Conservation (phyloP, 2,329 filamentous ascomycete species). For the Trichoderma asperellum region DNA sequence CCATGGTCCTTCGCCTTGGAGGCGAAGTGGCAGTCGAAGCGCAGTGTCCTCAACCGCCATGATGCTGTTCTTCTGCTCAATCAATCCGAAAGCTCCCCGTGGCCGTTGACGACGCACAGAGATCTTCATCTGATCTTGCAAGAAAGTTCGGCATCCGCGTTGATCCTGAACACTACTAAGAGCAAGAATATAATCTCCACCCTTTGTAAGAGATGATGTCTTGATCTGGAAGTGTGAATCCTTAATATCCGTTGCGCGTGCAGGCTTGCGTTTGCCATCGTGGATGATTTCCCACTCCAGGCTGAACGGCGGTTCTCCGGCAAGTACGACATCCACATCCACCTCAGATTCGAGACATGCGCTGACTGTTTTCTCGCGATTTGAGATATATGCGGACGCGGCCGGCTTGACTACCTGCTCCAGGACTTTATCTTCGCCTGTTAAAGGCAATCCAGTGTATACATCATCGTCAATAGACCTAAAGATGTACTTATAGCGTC, state of each 20-base stretch:
- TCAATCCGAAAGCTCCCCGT: constrained; percentile 79
- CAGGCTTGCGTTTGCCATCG: constrained; percentile 78
- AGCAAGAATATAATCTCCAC: constrained; percentile 87
- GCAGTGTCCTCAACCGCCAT: constrained; percentile 76
- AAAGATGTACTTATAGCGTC: constrained; percentile 86
- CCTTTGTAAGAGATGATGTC: constrained; percentile 73
- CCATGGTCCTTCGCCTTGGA: constrained; percentile 88
- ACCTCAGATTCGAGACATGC: constrained; percentile 84
- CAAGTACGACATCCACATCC: constrained; percentile 72
- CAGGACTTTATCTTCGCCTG: constrained; percentile 64
- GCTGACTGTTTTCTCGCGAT: constrained; percentile 58
- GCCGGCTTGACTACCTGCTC: constrained; percentile 94
- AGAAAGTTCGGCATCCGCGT: constrained; percentile 80
- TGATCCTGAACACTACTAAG: constrained; percentile 85
- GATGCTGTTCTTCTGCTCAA: constrained; percentile 78
- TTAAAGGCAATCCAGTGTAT: constrained; percentile 69
- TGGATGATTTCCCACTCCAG: constrained; percentile 93
- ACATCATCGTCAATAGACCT: constrained; percentile 78
- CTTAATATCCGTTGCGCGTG: constrained; percentile 66
- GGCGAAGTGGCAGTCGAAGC: constrained; percentile 76
- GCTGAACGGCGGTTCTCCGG: constrained; percentile 84
- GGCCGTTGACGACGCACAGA: constrained; percentile 87
- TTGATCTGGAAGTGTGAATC: constrained; percentile 69
- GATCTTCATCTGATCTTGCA: constrained; percentile 85
- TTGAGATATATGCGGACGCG: constrained; percentile 74